Evolutionary conservation across 495 filamentous ascomycete species (phyloP).

Genomic region (Clavariopsis aquatica): DNA sequence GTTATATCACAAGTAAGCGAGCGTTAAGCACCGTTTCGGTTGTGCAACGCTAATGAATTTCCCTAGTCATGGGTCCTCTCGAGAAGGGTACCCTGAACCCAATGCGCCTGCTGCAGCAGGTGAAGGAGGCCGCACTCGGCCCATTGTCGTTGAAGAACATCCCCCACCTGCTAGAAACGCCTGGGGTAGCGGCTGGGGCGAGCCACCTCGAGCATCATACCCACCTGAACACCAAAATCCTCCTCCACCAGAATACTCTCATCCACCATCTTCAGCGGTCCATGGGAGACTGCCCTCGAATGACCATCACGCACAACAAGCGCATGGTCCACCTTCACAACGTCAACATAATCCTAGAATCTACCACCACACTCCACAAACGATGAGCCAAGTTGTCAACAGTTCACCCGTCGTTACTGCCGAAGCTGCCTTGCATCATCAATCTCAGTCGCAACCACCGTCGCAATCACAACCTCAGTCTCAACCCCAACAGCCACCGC

Average conservation of each 20-base stretch:
- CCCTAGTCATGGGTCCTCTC: constrained; percentile 28
- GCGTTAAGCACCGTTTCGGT: background rate
- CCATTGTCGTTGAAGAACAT: constrained; percentile 51
- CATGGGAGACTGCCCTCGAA: constrained; percentile 21
- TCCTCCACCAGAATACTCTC: constrained; percentile 13
- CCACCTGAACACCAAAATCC: constrained; percentile 35
- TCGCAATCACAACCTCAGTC: background rate
- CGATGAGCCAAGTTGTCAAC: constrained; percentile 29
- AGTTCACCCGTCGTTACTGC: constrained; percentile 27
- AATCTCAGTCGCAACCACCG: constrained; percentile 6
- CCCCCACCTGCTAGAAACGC: constrained; percentile 30
- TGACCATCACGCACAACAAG: constrained; percentile 22
- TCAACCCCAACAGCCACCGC: background rate
- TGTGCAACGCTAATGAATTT: background rate
- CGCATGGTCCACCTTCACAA: constrained; percentile 10
- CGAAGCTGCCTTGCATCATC: constrained; percentile 37
- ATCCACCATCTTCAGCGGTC: constrained; percentile 6
- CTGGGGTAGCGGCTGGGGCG: constrained; percentile 19
- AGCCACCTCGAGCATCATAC: constrained; percentile 38
- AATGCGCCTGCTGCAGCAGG: constrained; percentile 7
- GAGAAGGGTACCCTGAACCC: constrained; percentile 31
- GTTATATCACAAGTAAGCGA: constrained; percentile 37
- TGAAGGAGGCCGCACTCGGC: constrained; percentile 46
- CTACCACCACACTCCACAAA: constrained; percentile 31
- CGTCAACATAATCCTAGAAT: constrained; percentile 20